Base-by-base conservation (phyloP, 1,139 yeast genomes). In the Geotrichum armillariae region DNA sequence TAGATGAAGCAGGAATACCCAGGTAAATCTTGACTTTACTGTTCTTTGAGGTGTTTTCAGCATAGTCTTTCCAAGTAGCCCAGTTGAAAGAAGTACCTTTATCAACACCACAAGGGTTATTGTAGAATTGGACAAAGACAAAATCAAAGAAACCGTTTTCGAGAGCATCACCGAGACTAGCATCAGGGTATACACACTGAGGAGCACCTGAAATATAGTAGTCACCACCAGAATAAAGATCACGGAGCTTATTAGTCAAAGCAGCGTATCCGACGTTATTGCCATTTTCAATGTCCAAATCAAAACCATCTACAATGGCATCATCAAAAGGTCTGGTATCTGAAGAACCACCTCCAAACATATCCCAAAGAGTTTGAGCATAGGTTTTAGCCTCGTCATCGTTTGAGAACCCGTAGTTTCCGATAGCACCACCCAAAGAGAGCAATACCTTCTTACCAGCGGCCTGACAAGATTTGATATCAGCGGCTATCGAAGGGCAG, bases 111-210 rank as follows among this genome's bases (percentile, higher is more conserved):
- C 97, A 91, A 67, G 82, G 81, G 70, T 91, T 91, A 76, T 91
- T 91, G 76, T 91, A 91, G 72, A 91, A 91, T 73, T 91, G 97
- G 60, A 91, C 80, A 63, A 87, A 89, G 4, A 91, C 88, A 68
- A 85, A 88, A 68, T 91, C 97, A 58, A 91, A 72, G 29, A 78
- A 74, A 22, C 86, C 80, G 27, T 77, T 70, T 17, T 71, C 72
- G 58, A 91, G 69, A 35, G 86, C 70, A 51, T 80, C 77, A 53
- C 93, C 90, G 41, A 86, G 80, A 42, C 85, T 79, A 9, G 83
- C 89, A 72, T 91, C 97, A 16, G 97, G 97, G 64, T 83, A 85
- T 18, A 85, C 86, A 71, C 98, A 91, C 72, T 91, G 97, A 18
- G 97, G 97, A 56, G 98, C 95, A 56, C 96, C 96, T 50, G 94